A percentile compares a stretch with the other conserved stretches of the same genome.
These are phyloP conservation scores for Stachybotrys chartarum DNA, from an alignment of 2,329 filamentous ascomycete genomes.

Conservation along the genomic window DNA sequence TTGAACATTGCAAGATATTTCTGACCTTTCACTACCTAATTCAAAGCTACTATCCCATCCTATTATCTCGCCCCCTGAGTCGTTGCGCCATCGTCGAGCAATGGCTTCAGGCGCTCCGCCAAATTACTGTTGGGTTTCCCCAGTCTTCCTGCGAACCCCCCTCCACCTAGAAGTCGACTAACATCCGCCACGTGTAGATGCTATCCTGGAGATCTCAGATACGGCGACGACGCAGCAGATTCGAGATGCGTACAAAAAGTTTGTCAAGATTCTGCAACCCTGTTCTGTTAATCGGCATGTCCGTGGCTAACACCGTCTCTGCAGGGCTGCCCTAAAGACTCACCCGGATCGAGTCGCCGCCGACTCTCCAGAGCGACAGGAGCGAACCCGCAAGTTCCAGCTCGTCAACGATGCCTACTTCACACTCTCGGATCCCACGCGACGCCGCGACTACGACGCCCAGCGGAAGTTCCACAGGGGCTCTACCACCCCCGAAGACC, in stretches of 20 bases:
- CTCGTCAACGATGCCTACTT: constrained; percentile 91
- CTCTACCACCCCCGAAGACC: constrained; percentile 23
- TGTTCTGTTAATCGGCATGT: neutral
- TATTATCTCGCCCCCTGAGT: neutral
- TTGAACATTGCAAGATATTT: neutral
- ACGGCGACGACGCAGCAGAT: constrained; percentile 76
- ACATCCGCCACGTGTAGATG: constrained; percentile 42
- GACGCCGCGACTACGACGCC: constrained; percentile 78
- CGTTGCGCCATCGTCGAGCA: constrained; percentile 4
- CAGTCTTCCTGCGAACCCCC: neutral
- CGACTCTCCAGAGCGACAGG: constrained; percentile 73
- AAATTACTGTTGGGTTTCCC: constrained; percentile 48
- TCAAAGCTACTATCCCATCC: too few species aligned
- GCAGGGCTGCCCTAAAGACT: constrained; percentile 77
- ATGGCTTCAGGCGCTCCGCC: constrained; percentile 38
- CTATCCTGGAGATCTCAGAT: constrained; percentile 64
- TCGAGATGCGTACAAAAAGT: constrained; percentile 92
- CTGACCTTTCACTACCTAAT: too few species aligned
- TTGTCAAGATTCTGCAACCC: constrained; percentile 4
- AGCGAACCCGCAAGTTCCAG: constrained; percentile 83
- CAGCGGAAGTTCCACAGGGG: constrained; percentile 36
- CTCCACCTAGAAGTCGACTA: neutral
- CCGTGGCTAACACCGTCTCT: neutral
- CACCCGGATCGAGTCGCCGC: constrained; percentile 86
- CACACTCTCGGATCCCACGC: constrained; percentile 70